Evolutionary conservation across 768 basidiomycete species (phyloP).

Genomic region (Lactarius evosmus): DNA sequence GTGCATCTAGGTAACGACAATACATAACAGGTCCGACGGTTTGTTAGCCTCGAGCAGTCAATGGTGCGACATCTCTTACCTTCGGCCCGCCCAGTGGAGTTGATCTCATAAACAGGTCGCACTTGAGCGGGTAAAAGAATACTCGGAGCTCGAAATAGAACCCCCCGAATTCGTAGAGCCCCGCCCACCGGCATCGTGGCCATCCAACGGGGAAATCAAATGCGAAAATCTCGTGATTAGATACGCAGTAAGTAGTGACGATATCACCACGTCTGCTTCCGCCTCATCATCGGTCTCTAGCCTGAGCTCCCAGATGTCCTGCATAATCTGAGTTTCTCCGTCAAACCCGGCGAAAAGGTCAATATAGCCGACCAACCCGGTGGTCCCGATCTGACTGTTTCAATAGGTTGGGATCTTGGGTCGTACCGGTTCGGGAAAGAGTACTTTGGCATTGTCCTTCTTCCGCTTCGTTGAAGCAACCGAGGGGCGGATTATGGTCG

Average conservation of each 20-base stretch:
- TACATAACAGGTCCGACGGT: slow-evolving; percentile 57
- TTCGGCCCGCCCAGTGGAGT: background rate
- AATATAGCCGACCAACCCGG: slow-evolving; percentile 22
- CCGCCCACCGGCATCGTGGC: slow-evolving; percentile 79
- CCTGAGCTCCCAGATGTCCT: slow-evolving; percentile 85
- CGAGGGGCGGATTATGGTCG: slow-evolving; percentile 69
- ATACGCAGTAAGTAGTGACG: slow-evolving; percentile 57
- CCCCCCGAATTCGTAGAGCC: slow-evolving; percentile 84
- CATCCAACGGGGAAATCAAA: slow-evolving; percentile 60
- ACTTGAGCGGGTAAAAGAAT: slow-evolving; percentile 88
- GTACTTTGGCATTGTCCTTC: slow-evolving; percentile 78
- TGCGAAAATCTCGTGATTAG: slow-evolving; percentile 74
- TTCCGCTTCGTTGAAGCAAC: slow-evolving; percentile 90
- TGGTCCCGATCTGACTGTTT: slow-evolving; percentile 8
- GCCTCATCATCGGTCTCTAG: slow-evolving; percentile 37
- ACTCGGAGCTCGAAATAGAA: slow-evolving; percentile 74
- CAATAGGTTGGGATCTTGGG: slow-evolving; percentile 65
- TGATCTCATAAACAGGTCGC: slow-evolving; percentile 53
- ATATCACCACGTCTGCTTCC: slow-evolving; percentile 1
- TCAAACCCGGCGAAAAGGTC: slow-evolving; percentile 75
- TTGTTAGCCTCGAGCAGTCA: slow-evolving; percentile 86
- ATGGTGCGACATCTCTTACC: slow-evolving; percentile 53
- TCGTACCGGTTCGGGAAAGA: slow-evolving; percentile 67
- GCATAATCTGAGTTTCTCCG: slow-evolving; percentile 71
- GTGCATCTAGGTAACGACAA: slow-evolving; percentile 12